Evolutionary conservation across 768 basidiomycete species (phyloP), one percentile per base, ranked within the genome.

Genomic region (Exidia glandulosa): DNA sequence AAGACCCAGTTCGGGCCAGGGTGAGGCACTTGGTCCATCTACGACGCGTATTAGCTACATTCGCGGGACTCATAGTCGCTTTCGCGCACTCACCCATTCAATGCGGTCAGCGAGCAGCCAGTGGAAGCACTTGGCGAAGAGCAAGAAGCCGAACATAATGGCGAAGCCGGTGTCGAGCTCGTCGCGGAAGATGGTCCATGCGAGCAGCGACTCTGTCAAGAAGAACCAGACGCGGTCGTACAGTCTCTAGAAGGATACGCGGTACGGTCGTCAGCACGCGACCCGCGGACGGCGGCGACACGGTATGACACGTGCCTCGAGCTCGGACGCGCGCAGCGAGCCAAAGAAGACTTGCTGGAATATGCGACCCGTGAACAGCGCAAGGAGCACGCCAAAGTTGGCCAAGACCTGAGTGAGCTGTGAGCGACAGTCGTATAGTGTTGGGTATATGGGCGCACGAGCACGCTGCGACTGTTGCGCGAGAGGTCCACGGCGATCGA

Each of bases 201-300:
- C 95, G 57, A 99, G 77, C 34, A 99, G 77, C 6, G 92, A 94
- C 71, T 99, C 96, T 1, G 96, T 98, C 56, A 98, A 82, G 74
- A 96, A 96, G 75, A 94, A 94, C 95, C 96, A 98, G 32, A 92
- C 81, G 63, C 91, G 81, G 69, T 98, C 95, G 71, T 97, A 96
- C 1, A 99, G 79, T 31, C 94, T 87, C 95, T 99, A 68, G 19
- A 27, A 3, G 27, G n/a, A n/a, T n/a, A 57, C n/a, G 4, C n/a
- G 23, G 50, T 57, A 7, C n/a, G n/a, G n/a, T n/a, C n/a, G n/a
- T n/a, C n/a, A n/a, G n/a, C n/a, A n/a, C n/a, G n/a, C n/a, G n/a
- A n/a, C n/a, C n/a, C n/a, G n/a, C n/a, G n/a, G n/a, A n/a, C n/a
- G n/a, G n/a, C n/a, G n/a, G n/a, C n/a, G n/a, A n/a, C n/a, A n/a